Evolutionary conservation across 2,329 filamentous ascomycete genomes (phyloP).

Genomic region (Colletotrichum sp.): DNA sequence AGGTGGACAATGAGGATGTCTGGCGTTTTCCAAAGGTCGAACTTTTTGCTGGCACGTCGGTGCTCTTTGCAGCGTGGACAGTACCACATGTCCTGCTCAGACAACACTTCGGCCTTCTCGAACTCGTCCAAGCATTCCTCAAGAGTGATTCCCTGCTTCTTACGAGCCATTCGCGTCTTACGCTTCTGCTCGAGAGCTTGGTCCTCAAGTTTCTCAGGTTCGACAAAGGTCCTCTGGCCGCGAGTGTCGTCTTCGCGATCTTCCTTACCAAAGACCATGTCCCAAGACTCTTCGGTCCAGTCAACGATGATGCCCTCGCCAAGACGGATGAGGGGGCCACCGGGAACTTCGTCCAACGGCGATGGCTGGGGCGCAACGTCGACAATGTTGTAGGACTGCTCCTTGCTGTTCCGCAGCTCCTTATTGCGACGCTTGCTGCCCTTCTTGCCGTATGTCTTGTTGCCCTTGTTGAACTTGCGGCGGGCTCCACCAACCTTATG

Average conservation of each 20-base stretch:
- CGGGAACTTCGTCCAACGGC: slow-evolving; percentile 31
- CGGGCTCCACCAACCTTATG: slow-evolving; percentile 32
- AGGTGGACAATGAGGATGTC: slow-evolving; percentile 95
- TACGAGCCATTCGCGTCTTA: slow-evolving; percentile 61
- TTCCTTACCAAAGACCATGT: slow-evolving; percentile 69
- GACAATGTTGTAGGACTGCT: slow-evolving; percentile 33
- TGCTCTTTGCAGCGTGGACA: slow-evolving; percentile 96
- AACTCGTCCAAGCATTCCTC: slow-evolving; percentile 95
- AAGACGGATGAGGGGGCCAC: slow-evolving; percentile 74
- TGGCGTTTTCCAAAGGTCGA: slow-evolving; percentile 95
- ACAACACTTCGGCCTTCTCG: slow-evolving; percentile 90
- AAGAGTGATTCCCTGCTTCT: slow-evolving; percentile 73
- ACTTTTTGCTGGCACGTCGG: slow-evolving; percentile 90
- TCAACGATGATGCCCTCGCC: slow-evolving; percentile 88
- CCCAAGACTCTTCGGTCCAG: slow-evolving; percentile 75
- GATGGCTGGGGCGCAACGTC: slow-evolving; percentile 22
- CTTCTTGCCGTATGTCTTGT: slow-evolving; percentile 54
- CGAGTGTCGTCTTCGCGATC: slow-evolving; percentile 47
- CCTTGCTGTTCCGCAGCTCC: slow-evolving; percentile 41
- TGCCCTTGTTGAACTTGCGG: slow-evolving; percentile 52
- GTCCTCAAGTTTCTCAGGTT: slow-evolving; percentile 61
- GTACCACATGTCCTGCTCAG: slow-evolving; percentile 97
- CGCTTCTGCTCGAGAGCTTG: slow-evolving; percentile 70
- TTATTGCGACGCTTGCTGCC: slow-evolving; percentile 53
- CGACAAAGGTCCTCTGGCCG: slow-evolving; percentile 63